Percentiles rank a stretch among this genome's conserved stretches.
These are phyloP conservation scores for Melanogaster broomeanus DNA, from an alignment of 768 basidiomycete species.

Conservation along the genomic window DNA sequence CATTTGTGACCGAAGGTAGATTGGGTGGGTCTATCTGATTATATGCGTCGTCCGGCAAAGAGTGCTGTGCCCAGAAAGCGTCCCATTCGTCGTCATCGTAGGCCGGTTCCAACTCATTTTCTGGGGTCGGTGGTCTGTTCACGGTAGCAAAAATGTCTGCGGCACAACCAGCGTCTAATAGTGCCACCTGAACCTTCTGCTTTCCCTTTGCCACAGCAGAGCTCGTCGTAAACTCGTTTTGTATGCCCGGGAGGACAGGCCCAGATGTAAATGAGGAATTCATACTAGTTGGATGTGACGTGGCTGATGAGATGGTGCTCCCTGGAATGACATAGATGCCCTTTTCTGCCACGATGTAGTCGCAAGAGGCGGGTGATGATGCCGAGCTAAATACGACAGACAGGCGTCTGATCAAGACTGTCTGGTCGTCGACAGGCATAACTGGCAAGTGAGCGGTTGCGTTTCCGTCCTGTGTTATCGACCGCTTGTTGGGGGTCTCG, in stretches of 20 bases:
- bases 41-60: slow-evolving; percentile 41
- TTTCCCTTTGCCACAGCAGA: background rate
- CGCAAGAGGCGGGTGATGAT: slow-evolving; percentile 55
- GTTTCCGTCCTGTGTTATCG: slow-evolving; percentile 10
- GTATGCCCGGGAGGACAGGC: background rate
- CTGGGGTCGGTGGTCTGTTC: slow-evolving; percentile 20
- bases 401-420: slow-evolving; percentile 66
- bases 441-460: slow-evolving; percentile 1
- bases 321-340: slow-evolving; percentile 49
- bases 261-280: slow-evolving; percentile 20
- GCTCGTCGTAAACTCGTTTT: slow-evolving; percentile 8
- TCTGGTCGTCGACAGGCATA: slow-evolving; percentile 38
- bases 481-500: slow-evolving; percentile 29
- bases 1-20: slow-evolving; percentile 11
- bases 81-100: slow-evolving; percentile 49
- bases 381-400: slow-evolving; percentile 79
- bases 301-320: slow-evolving; percentile 14
- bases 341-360: slow-evolving; percentile 68
- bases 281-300: background rate
- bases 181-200: slow-evolving; percentile 28
- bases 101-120: slow-evolving; percentile 21
- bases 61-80: slow-evolving; percentile 43
- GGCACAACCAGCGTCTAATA: slow-evolving; percentile 37
- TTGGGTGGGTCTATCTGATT: slow-evolving; percentile 13
- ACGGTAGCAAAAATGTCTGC: slow-evolving; percentile 26